Evolutionary conservation across 2,329 filamentous ascomycete genomes (phyloP).

Genomic region (Westerdykella aurantiaca): DNA sequence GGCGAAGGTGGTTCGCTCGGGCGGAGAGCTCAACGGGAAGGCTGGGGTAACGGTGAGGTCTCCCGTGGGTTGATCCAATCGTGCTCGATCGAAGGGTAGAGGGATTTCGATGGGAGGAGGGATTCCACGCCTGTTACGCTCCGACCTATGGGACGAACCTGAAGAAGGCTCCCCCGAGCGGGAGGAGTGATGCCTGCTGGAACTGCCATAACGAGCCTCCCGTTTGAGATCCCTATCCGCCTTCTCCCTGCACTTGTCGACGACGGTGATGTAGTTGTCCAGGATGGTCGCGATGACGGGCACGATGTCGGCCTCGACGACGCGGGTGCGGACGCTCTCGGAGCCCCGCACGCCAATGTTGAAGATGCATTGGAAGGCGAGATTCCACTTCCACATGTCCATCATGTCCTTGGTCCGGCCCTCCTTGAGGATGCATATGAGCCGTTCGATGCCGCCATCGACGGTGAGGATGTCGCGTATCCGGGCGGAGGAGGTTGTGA

Average conservation of each 20-base stretch:
- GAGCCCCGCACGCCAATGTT: slow-evolving; percentile 97
- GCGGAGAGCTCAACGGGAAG: slow-evolving; percentile 63
- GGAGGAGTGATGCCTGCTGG: slow-evolving; percentile 37
- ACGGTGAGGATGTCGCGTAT: slow-evolving; percentile 97
- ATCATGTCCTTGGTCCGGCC: slow-evolving; percentile 96
- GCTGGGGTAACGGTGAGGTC: slow-evolving; percentile 59
- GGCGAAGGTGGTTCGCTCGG: slow-evolving; percentile 62
- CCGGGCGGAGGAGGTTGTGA: slow-evolving; percentile 93
- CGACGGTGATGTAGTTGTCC: slow-evolving; percentile 95
- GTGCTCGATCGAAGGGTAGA: slow-evolving; percentile 44
- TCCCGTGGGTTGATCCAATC: slow-evolving; percentile 47
- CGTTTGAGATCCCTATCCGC: slow-evolving; percentile 68
- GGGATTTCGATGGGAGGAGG: slow-evolving; percentile 83
- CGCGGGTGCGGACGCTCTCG: slow-evolving; percentile 85
- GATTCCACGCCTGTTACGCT: slow-evolving; percentile 61
- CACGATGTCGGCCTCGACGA: slow-evolving; percentile 98
- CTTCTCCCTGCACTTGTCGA: slow-evolving; percentile 85
- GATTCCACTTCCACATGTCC: slow-evolving; percentile 99
- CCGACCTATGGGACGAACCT: slow-evolving; percentile 38
- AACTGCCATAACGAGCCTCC: slow-evolving; percentile 43
- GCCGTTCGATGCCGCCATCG: slow-evolving; percentile 93
- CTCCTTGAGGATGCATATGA: slow-evolving; percentile 97
- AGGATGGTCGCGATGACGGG: slow-evolving; percentile 97
- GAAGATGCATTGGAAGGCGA: slow-evolving; percentile 97
- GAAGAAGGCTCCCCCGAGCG: slow-evolving; percentile 36